These are phyloP conservation scores for Wickerhamomyces bisporus DNA, from an alignment of 805 yeast genomes.

Conservation along the genomic window DNA sequence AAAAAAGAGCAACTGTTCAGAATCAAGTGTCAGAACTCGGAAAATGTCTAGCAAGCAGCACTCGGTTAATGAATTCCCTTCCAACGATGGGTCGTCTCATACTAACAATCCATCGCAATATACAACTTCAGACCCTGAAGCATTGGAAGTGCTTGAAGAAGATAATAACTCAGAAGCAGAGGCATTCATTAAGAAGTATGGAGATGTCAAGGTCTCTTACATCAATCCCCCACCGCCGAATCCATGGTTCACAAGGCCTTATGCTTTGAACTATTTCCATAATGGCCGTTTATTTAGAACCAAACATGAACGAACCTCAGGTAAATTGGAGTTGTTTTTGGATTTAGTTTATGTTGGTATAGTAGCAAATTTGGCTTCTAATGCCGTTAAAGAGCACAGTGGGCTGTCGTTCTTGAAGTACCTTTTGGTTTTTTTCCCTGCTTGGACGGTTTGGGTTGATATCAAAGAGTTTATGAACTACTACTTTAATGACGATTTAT, in stretches of 20 bases:
- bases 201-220: constrained; percentile 42
- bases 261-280: constrained; percentile 56
- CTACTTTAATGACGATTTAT: constrained; percentile 54
- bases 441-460: constrained; percentile 65
- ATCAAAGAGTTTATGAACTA: constrained; percentile 59
- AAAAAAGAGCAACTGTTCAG: too few species aligned
- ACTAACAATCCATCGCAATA: too few species aligned
- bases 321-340: constrained; percentile 51
- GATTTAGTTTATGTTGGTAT: constrained; percentile 64
- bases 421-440: constrained; percentile 46
- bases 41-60: too few species aligned
- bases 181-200: constrained; percentile 43
- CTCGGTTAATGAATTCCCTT: too few species aligned
- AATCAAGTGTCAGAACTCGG: too few species aligned
- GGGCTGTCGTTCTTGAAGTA: constrained; percentile 44
- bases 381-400: constrained; percentile 44
- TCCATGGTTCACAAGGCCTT: constrained; percentile 42
- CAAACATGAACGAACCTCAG: constrained; percentile 46
- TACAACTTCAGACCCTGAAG: too few species aligned
- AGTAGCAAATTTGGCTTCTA: constrained; percentile 51
- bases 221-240: constrained; percentile 35
- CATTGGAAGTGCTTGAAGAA: too few species aligned
- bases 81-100: too few species aligned
- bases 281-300: constrained; percentile 53
- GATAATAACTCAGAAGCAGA: constrained; percentile 19